Base-by-base conservation (phyloP, 768 basidiomycete species). In the Boletus rubroflammeus region DNA sequence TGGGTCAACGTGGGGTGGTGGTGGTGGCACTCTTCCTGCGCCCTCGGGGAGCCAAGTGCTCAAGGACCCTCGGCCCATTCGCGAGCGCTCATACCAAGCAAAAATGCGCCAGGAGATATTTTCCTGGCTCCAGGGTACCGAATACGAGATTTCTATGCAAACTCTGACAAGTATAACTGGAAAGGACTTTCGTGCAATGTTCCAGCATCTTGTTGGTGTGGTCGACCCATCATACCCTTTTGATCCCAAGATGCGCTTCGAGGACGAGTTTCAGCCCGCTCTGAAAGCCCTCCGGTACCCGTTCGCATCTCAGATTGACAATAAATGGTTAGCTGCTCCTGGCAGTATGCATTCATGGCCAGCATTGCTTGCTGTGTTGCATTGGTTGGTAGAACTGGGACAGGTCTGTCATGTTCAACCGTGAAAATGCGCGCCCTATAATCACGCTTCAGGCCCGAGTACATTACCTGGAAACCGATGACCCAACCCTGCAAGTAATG, bases 301-400 rank as follows among this genome's bases (percentile, higher is more conserved):
- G 0, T 90, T 85, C 54, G 78, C 84, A 4, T 79, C 85, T 47
- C 79, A 82, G 53, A 80, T 98, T 17, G 90, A 93, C 60, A 84
- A 85, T 48, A 94, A 90, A 59, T 92, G 90, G 80, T 72, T 98
- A 5, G 86, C 86, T 8, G 87, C 94, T 2, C 90, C 93, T 0
- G 95, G 91, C 0, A 88, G 86, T 50, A 87, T 89, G 76, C 89
- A 92, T 71, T 85, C 88, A n/a, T 98, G 96, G 97, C 91, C 93
- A 0, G 77, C 83, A 21, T 72, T 97, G 25, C 76, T 98, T 15
- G 96, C 90, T 21, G 88, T 90, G 64, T 67, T 98, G 32, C 89
- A 95, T 70, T 99, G 97, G 97, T 73, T 99, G 14, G 90, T 90
- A 8, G 86, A 91, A 62, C 69, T 91, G 59, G 86, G 88, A 63